phyloP scores from a whole-genome alignment of 2,329 filamentous ascomycete genomes.

The Cordyceps cicadae region DNA sequence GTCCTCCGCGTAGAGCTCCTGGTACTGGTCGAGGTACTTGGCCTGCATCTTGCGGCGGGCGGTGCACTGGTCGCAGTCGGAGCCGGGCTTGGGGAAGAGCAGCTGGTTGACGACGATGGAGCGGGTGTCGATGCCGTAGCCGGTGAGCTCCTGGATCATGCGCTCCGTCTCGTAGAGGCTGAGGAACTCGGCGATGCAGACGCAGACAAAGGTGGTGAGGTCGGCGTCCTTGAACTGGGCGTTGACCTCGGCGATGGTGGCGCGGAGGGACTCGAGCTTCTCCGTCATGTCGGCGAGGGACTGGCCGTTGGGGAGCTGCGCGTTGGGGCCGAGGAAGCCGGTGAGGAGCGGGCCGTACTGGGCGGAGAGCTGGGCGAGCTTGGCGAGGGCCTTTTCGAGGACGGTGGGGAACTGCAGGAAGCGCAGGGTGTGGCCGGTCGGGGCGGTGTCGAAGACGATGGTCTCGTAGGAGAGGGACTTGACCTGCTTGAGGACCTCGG shows the following conservation, averaged over 20 bases:
- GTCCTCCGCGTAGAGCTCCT: conserved; percentile 88
- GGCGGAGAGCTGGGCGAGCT: conserved; percentile 84
- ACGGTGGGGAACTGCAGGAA: conserved; percentile 98
- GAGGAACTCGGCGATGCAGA: conserved; percentile 96
- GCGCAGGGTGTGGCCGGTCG: conserved; percentile 93
- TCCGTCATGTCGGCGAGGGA: conserved; percentile 85
- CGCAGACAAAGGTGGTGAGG: conserved; percentile 94
- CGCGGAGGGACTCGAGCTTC: conserved; percentile 88
- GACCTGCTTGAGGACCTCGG: conserved; percentile 97
- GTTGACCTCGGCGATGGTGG: conserved; percentile 93
- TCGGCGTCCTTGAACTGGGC: conserved; percentile 95
- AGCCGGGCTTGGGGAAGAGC: conserved; percentile 79
- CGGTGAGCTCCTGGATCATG: conserved; percentile 96
- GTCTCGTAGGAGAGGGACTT: conserved; percentile 98
- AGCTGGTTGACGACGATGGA: conserved; percentile 97
- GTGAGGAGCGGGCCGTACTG: conserved; percentile 97
- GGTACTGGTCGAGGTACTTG: conserved; percentile 98
- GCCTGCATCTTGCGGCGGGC: conserved; percentile 96
- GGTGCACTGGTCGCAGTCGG: conserved; percentile 89
- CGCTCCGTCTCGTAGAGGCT: conserved; percentile 97
- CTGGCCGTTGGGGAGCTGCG: conserved; percentile 76
- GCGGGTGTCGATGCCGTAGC: conserved; percentile 92
- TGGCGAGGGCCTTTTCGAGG: conserved; percentile 96
- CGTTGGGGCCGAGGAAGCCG: conserved; percentile 74
- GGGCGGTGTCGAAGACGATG: conserved; percentile 98